Evolutionary conservation across 2,329 filamentous ascomycete species (phyloP).

Genomic region (Epichloe gansuensis): DNA sequence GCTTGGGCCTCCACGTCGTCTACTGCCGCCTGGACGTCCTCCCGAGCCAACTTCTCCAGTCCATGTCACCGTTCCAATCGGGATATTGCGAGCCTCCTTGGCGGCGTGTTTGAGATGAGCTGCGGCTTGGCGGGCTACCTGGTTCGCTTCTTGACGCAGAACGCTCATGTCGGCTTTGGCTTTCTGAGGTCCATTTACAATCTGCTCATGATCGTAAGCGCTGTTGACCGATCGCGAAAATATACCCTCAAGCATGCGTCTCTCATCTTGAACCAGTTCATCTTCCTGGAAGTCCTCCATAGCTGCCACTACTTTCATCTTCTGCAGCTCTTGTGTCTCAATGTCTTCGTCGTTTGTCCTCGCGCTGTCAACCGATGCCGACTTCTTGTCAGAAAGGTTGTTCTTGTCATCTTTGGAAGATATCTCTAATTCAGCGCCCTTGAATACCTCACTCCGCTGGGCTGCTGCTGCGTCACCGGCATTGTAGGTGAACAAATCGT

Average conservation of each 20-base stretch:
- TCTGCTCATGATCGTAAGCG: conserved; percentile 87
- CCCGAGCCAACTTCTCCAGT: conserved; percentile 73
- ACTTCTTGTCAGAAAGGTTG: conserved; percentile 1
- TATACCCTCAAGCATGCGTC: conserved; percentile 76
- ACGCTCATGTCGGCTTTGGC: conserved; percentile 64
- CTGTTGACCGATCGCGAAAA: conserved; percentile 82
- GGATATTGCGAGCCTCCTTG: conserved; percentile 58
- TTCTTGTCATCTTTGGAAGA: conserved; percentile 4
- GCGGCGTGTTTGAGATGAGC: conserved; percentile 61
- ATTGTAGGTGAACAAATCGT: conserved; percentile 70
- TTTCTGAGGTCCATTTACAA: conserved; percentile 64
- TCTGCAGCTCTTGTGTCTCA: conserved; percentile 33
- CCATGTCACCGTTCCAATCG: conserved; percentile 85
- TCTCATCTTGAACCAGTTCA: conserved; percentile 45
- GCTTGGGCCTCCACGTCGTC: conserved; percentile 38
- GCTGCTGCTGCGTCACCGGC: conserved; percentile 46
- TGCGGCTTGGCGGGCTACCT: conserved; percentile 67
- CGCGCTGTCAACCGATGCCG: conserved; percentile 6
- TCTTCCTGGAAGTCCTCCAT: conserved; percentile 52
- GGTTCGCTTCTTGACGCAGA: conserved; percentile 70
- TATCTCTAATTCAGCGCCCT: conserved; percentile 61
- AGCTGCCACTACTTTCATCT: conserved; percentile 48
- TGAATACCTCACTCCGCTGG: conserved; percentile 77
- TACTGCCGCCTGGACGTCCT: conserved; percentile 52
- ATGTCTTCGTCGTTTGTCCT: conserved; percentile 12